Evolutionary conservation across 148 eudicot species (phyloP).

Genomic region (Persicaria tinctoria): DNA sequence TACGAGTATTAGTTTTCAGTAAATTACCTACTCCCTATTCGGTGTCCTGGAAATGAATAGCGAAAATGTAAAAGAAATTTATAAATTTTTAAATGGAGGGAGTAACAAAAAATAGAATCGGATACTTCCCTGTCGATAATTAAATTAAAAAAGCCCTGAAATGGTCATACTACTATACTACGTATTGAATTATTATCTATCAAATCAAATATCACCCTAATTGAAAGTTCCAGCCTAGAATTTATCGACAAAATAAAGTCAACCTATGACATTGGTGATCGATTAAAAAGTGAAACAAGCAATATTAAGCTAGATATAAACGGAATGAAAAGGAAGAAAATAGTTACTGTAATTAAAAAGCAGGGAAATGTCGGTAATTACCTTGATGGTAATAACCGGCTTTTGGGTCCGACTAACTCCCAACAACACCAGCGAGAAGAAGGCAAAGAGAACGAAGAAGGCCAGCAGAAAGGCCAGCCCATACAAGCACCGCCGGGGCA

Average conservation of each 20-base stretch:
- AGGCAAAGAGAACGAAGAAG: conserved; percentile 54
- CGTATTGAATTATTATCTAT: not conserved
- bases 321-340: not conserved
- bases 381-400: conserved; percentile 71
- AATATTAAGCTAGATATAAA: too few relatives aligned
- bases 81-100: too few relatives aligned
- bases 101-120: too few relatives aligned
- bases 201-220: not conserved
- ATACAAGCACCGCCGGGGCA: conserved; percentile 47
- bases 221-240: not conserved
- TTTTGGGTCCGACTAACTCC: conserved; percentile 75
- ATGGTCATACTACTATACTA: not conserved
- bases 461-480: conserved; percentile 44
- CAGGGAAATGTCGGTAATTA: conserved; percentile 4
- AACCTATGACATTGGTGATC: not conserved
- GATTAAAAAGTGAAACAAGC: not conserved
- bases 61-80: too few relatives aligned
- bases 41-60: too few relatives aligned
- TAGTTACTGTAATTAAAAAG: not conserved
- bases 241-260: not conserved
- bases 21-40: too few relatives aligned
- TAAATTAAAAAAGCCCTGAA: too few relatives aligned
- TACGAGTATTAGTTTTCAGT: too few relatives aligned
- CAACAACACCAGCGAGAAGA: conserved; percentile 79
- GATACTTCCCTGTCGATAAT: too few relatives aligned